Conservation (phyloP, 2,329 filamentous ascomycete genomes). For the Hypomyces rosellus region DNA sequence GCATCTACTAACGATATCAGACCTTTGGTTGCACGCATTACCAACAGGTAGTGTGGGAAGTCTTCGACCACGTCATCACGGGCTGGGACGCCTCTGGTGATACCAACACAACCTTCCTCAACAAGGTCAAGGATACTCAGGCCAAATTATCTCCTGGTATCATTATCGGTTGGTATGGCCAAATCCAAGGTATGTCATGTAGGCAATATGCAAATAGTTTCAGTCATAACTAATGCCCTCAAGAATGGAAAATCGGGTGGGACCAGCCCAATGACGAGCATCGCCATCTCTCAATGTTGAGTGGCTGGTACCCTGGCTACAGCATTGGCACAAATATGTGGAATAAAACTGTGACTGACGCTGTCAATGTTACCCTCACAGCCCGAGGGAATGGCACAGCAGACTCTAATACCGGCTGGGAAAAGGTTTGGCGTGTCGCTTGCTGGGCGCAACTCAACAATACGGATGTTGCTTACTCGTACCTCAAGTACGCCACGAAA, state of each 20-base stretch:
- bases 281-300: slow-evolving; percentile 44
- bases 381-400: too few species aligned
- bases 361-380: too few species aligned
- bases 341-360: too few species aligned
- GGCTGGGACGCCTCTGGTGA: too few species aligned
- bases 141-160: slow-evolving; percentile 6
- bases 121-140: background rate
- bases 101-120: too few species aligned
- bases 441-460: background rate
- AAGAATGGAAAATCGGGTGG: background rate
- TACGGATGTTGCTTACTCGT: background rate
- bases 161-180: slow-evolving; percentile 6
- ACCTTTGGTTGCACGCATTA: too few species aligned
- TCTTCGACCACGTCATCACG: too few species aligned
- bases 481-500: too few species aligned
- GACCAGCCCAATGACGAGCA: background rate
- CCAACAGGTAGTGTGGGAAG: too few species aligned
- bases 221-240: too few species aligned
- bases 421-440: background rate
- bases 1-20: too few species aligned
- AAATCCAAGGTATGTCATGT: slow-evolving; percentile 6
- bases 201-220: too few species aligned
- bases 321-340: slow-evolving; percentile 15
- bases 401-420: background rate
- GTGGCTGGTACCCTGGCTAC: slow-evolving; percentile 50